These are phyloP conservation scores for Paratinospora sagittata DNA, from an alignment of 164 flowering plant species.

Conservation along the genomic window DNA sequence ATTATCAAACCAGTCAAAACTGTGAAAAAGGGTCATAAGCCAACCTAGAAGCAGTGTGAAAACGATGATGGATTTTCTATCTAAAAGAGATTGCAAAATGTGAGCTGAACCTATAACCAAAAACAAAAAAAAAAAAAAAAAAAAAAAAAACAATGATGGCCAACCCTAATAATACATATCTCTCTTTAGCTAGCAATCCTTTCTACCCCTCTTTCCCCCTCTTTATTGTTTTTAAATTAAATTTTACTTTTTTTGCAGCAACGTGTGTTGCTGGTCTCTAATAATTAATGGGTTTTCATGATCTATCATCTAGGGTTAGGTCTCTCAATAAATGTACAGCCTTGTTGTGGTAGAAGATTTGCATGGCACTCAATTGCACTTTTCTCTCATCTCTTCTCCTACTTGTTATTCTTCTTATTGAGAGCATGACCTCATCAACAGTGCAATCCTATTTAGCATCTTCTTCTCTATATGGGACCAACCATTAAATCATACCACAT, in stretches of 20 bases:
- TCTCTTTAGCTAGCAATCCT: neutral
- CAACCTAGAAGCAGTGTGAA: conserved; percentile 9
- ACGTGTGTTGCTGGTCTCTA: conserved; percentile 10
- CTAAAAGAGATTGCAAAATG: conserved; percentile 3
- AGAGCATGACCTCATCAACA: conserved; percentile 12
- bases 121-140: too few species aligned
- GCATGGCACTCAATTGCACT: conserved; percentile 22
- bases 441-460: conserved; percentile 3
- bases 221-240: conserved; percentile 1
- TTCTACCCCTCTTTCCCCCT: neutral
- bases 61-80: conserved; percentile 9
- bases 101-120: conserved; percentile 30
- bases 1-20: conserved; percentile 4
- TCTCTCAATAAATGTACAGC: conserved; percentile 17
- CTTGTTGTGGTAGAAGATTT: conserved; percentile 8
- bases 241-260: conserved; percentile 17
- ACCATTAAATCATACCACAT: conserved; percentile 22
- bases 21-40: conserved; percentile 9
- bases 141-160: conserved; percentile 36
- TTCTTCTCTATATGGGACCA: conserved; percentile 10
- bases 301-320: conserved; percentile 16
- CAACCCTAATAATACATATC: conserved; percentile 18
- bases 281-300: conserved; percentile 3
- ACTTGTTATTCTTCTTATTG: too few species aligned
- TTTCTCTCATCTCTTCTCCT: neutral